Conservation (phyloP, 1,284 basidiomycete genomes). For the Fistulina hepatica region DNA sequence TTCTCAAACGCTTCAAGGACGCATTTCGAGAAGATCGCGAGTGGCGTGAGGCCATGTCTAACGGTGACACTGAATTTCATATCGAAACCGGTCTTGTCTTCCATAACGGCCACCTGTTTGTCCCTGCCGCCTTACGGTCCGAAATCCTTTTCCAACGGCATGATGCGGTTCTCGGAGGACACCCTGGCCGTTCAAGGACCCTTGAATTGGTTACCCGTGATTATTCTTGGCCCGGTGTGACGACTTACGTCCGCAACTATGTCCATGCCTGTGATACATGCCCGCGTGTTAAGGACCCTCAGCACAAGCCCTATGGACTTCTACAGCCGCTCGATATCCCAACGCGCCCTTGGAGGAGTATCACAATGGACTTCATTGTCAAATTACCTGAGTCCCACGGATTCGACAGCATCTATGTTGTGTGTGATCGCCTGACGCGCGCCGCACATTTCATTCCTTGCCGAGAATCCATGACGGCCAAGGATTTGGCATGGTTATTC, state of each 20-base stretch:
- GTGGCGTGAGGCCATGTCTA: conserved; percentile 15
- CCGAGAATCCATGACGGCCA: conserved; percentile 9
- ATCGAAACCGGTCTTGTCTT: conserved; percentile 11
- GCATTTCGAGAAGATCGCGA: conserved; percentile 2
- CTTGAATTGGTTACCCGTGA: not conserved
- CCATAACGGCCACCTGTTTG: conserved; percentile 17
- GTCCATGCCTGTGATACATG: conserved; percentile 25
- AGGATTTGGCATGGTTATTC: not conserved
- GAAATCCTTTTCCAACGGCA: conserved; percentile 16
- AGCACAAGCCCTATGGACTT: conserved; percentile 20
- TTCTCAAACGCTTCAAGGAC: conserved; percentile 1
- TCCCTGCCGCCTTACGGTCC: conserved; percentile 2
- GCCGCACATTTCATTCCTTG: conserved; percentile 22
- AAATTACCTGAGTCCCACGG: conserved; percentile 22
- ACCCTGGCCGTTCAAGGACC: conserved; percentile 1
- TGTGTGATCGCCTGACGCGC: conserved; percentile 23
- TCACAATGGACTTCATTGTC: conserved; percentile 11
- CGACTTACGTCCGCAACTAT: conserved; percentile 19
- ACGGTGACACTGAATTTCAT: conserved; percentile 19
- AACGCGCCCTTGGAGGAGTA: conserved; percentile 9
- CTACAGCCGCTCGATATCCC: conserved; percentile 26
- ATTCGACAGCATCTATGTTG: conserved; percentile 14
- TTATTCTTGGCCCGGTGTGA: conserved; percentile 13
- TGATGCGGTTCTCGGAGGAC: conserved; percentile 1
- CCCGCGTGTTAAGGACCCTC: conserved; percentile 21